Base-by-base conservation (phyloP, 306 rosid genomes). In the Begonia fuchsioides region DNA sequence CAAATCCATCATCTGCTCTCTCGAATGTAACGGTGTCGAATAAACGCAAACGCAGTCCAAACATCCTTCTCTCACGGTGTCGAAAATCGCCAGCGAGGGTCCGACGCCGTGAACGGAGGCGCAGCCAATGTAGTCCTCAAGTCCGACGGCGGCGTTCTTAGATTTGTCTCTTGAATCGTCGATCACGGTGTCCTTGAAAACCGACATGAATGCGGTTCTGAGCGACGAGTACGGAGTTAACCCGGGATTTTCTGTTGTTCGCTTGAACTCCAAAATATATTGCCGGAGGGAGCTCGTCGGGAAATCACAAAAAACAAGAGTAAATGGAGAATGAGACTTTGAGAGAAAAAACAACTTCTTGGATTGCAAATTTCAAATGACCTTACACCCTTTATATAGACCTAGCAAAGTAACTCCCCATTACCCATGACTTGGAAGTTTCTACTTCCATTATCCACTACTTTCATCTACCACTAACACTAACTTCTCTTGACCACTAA, bases 71-170 rank as follows among this genome's bases (percentile, higher is more conserved):
- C 77, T 55, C 3, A 78, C 11, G 2, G 76, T 75, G 44, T 82
- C 93, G 18, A 82, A 78, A 9, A 82, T n/a, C 0, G 79, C 81
- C 0, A 76, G 16, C 52, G 93, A 78, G 2, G 93, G 87, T 0
- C 93, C 87, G 11, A 82, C 58, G 0, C 83, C 83, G 13, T 82
- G 93, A 43, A 72, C 45, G 0, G 93, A 82, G 32, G 83, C 83
- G 55, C 93, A 78, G 2, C 87, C 83, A 56, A 78, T 58, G 39
- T 72, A 78, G 50, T 78, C 93, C 43, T 78, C 61, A 1, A 82
- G 35, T 3, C 83, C 83, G 3, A 78, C 7, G 16, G 56, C 60
- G 1, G 14, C 6, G 8, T 55, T 61, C 48, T 57, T n/a, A 41
- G 45, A 10, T 10, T 41, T 41, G 45, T 6, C 35, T 1, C 40